phyloP scores from a whole-genome alignment of 176 grass and related monocot species.

The Luzula sylvatica region DNA sequence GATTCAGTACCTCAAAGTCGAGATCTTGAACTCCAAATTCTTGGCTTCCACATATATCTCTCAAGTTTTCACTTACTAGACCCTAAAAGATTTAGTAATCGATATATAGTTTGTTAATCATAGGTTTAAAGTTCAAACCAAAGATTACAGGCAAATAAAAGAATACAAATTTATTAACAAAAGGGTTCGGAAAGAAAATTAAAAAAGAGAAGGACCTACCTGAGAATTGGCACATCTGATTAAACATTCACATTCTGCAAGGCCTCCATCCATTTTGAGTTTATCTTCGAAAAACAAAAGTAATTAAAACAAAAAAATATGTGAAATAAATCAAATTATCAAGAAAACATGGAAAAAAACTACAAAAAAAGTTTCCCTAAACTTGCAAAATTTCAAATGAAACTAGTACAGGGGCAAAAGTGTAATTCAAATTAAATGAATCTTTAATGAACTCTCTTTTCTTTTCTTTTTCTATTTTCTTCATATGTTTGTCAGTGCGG shows the following conservation, averaged over 20 bases:
- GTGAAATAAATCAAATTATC: too few species aligned
- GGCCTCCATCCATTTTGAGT: slow-evolving; percentile 37
- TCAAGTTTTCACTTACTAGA: neutral
- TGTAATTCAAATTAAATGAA: too few species aligned
- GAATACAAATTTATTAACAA: neutral
- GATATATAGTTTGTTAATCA: neutral
- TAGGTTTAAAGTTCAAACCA: neutral
- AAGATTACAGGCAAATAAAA: neutral
- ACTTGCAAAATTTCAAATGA: too few species aligned
- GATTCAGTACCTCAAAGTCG: slow-evolving; percentile 9
- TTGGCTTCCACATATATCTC: neutral
- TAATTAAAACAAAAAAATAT: too few species aligned
- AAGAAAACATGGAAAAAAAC: neutral
- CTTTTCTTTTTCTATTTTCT: too few species aligned
- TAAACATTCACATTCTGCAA: slow-evolving; percentile 50
- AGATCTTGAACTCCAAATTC: neutral
- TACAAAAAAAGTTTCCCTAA: neutral
- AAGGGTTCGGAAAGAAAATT: neutral
- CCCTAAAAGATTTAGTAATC: neutral
- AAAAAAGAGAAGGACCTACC: slow-evolving; percentile 28
- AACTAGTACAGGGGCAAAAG: neutral
- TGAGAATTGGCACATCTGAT: slow-evolving; percentile 30
- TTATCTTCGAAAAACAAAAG: slow-evolving; percentile 28
- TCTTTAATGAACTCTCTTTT: too few species aligned
- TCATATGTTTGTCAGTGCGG: too few species aligned